A percentile compares a stretch with the other conserved stretches of the same genome.
Conservation (phyloP, 352 stramenopile genomes). For the Phytophthora vignae region DNA sequence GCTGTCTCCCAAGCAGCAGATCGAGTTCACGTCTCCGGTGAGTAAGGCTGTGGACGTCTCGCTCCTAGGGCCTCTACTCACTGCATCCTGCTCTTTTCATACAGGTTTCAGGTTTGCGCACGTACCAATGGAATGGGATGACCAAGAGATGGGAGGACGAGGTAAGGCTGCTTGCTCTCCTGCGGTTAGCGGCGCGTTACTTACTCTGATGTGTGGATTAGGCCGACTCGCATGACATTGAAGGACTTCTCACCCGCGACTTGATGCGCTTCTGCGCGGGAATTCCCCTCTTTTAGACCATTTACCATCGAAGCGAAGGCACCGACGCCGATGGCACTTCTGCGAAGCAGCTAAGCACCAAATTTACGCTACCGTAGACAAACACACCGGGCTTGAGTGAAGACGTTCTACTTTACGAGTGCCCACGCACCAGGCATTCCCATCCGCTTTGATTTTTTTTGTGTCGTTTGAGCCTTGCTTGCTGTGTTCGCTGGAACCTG, state of each 20-base stretch:
- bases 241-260: constrained; percentile 82
- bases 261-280: constrained; percentile 82
- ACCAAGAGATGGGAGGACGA: constrained; percentile 83
- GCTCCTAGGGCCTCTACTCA: not conserved
- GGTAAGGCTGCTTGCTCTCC: constrained; percentile 46
- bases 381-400: constrained; percentile 10
- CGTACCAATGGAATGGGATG: constrained; percentile 79
- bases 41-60: not conserved
- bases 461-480: constrained; percentile 28
- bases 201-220: constrained; percentile 32
- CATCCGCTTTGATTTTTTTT: constrained; percentile 33
- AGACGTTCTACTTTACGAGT: constrained; percentile 39
- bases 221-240: constrained; percentile 80
- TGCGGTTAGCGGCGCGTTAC: not conserved
- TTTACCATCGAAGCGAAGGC: not conserved
- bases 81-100: no score
- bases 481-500: constrained; percentile 38
- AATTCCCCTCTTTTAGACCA: constrained; percentile 70
- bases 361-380: constrained; percentile 17
- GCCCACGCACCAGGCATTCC: constrained; percentile 29
- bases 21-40: constrained; percentile 75
- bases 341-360: not conserved
- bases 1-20: constrained; percentile 67
- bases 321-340: not conserved
- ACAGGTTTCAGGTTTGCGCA: constrained; percentile 31